Evolutionary conservation across 176 grass and related monocot species (phyloP), one percentile per base, ranked within the genome.

Genomic region (Cenchrus purpureus): DNA sequence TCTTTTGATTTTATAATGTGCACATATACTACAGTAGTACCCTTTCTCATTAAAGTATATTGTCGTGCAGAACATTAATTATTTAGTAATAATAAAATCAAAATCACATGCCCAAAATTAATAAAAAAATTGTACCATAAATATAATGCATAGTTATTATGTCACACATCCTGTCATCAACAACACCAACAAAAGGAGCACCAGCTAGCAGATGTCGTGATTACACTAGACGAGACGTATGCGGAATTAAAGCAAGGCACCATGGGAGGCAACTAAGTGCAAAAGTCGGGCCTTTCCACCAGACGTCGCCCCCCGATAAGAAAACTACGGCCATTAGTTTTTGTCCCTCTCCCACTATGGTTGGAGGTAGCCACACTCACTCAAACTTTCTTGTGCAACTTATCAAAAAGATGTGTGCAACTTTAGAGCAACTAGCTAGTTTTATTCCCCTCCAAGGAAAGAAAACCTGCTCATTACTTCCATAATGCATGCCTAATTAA

Each of bases 291-390:
- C 22, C 78, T 87, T 87, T 82, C 71, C 78, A 69, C 51, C 71
- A 25, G 66, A 81, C 34, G 71, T 68, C 84, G 58, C 48, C 68
- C 68, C 59, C 40, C 34, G 77, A 87, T 81, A 81, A 81, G 85
- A 81, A 81, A 87, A 87, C 77, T 87, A 81, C 69, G 77, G 77
- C 77, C 85, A 74, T 81, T 87, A 81, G 58, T 66, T 83, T 82
- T 78, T 82, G 79, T 88, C 86, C 54, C 53, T 31, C 71, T 54
- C 78, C 79, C 86, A 82, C 86, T 87, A 76, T 70, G 53, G 79
- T 71, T 70, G 86, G 64, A 87, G 79, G 79, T 61, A 58, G 43
- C 71, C 72, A 82, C 79, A 62, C 79, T 68, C 79, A 76, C 53
- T 78, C 42, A 52, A 51, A 8, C 42, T 62, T 79, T 52, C 14